These are phyloP conservation scores for Nadsonia starkeyi-henricii DNA, from an alignment of 1,139 yeast species.

Conservation along the genomic window DNA sequence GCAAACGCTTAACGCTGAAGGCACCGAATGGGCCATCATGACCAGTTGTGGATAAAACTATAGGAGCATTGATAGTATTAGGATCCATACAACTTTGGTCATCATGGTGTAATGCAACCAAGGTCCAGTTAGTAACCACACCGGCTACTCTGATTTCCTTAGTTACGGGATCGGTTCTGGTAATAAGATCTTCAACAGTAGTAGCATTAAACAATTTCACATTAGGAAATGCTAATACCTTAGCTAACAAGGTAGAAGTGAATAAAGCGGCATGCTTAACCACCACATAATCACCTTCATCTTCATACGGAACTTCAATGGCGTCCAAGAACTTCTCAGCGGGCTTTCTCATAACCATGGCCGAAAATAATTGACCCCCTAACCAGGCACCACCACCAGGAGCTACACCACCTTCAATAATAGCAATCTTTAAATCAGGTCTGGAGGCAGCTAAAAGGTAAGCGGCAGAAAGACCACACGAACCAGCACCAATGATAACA, in stretches of 20 bases:
- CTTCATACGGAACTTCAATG: conserved; percentile 53
- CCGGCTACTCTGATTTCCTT: conserved; percentile 60
- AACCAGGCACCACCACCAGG: conserved; percentile 78
- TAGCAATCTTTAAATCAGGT: conserved; percentile 65
- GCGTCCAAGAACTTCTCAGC: conserved; percentile 56
- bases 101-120: conserved; percentile 64
- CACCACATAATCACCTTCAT: conserved; percentile 69
- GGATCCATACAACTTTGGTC: conserved; percentile 79
- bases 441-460: conserved; percentile 58
- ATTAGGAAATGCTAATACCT: conserved; percentile 58
- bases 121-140: conserved; percentile 74
- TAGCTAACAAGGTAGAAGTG: conserved; percentile 58
- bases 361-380: conserved; percentile 68
- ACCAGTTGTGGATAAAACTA: conserved; percentile 61
- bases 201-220: conserved; percentile 71
- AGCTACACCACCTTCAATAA: conserved; percentile 59
- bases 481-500: conserved; percentile 68
- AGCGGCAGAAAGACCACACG: conserved; percentile 67
- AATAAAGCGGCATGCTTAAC: conserved; percentile 72
- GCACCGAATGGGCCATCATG: conserved; percentile 83
- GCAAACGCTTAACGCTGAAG: conserved; percentile 47
- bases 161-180: conserved; percentile 40
- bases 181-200: conserved; percentile 68
- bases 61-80: conserved; percentile 60
- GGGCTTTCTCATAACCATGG: conserved; percentile 71